Base-by-base conservation (phyloP, 371 early-diverging fungal genomes). In the Mucor plumbeus region DNA sequence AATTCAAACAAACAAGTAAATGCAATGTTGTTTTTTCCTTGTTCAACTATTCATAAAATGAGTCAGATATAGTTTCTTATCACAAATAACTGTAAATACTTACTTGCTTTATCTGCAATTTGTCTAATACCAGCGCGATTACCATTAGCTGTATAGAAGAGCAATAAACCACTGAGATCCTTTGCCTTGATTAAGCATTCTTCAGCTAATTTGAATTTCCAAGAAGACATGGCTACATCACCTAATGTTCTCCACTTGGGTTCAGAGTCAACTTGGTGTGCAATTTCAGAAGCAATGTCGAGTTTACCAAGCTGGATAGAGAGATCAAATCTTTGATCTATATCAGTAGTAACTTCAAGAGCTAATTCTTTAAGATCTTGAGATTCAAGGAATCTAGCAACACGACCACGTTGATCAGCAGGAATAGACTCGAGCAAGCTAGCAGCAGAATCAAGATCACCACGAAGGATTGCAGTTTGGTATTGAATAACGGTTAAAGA, bases 261-360 rank as follows among this genome's bases (percentile, higher is more conserved):
- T 61, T 94, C 96, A 31, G 85, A 86, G 40, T 94, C 90, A 7
- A 87, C 76, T 71, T 89, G 85, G 35, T 89, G 82, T n/a, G 98
- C 98, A 74, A 99, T 93, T 19, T 84, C 86, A 26, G 86, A 87
- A 4, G 99, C 99, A 47, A 89, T 77, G 38, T 95, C 92, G 38
- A 99, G 85, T 63, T 89, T 84, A 33, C 88, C 88, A 26, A 98
- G 85, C 69, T 91, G 92, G 60, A 98, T 80, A 3, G 99, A 95
- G 44, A 99, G 81, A 38, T 99, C 98, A 71, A 98, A 99, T 73
- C 89, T 85, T 85, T 98, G 98, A 61, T 98, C 98, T 10, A 89
- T 75, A 74, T 99, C 99, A 0, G 92, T 92, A 3, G 99, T 92
- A 7, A 98, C 92, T 40, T 92, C 88, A 35, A 99, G 82, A 0